Evolutionary conservation across 352 stramenopile genomes (phyloP), one percentile per base, ranked within the genome.

Genomic region (Pythium periplocum): DNA sequence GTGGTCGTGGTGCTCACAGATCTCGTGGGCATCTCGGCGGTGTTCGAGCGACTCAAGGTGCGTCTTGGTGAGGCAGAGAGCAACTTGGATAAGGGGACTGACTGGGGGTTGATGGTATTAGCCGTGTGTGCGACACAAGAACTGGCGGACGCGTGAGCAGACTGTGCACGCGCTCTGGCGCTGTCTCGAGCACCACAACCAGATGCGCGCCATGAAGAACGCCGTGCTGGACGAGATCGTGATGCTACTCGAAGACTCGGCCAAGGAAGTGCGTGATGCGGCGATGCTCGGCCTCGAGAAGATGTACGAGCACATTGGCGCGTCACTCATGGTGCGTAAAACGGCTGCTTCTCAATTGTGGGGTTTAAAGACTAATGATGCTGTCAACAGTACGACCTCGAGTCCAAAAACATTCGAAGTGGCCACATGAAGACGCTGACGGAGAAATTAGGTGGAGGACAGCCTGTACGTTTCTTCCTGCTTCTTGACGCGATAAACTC

Each of bases 141-240:
- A 94, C 57, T 94, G 84, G 84, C 72, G 84, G 26, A 87, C 76
- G 4, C 66, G 84, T 34, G 82, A 93, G 42, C 83, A 90, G 78
- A 86, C 68, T 37, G 59, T 91, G 11, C 70, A 83, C 50, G 76
- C 75, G n/a, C 55, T 86, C 38, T 88, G 77, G 75, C 65, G 75
- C 12, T 84, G 69, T 36, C 48, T 92, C 6, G 80, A 92, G 47
- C 35, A 67, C 30, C 64, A 79, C 37, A 57, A 79, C 2, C 48
- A 81, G 43, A 81, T 89, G 26, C 61, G 56, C 38, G 51, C 70
- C 11, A 67, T 68, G 6, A 70, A 61, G 39, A 81, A 89, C 54
- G 66, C 77, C 36, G 62, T 78, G 41, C 57, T 92, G 26, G 60
- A 86, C 12, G 69, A 88, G 52, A 72, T 84, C 36, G 55, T 94